phyloP scores from a whole-genome alignment of 371 early-diverging fungal genomes.

The Fennellomyces sp. region DNA sequence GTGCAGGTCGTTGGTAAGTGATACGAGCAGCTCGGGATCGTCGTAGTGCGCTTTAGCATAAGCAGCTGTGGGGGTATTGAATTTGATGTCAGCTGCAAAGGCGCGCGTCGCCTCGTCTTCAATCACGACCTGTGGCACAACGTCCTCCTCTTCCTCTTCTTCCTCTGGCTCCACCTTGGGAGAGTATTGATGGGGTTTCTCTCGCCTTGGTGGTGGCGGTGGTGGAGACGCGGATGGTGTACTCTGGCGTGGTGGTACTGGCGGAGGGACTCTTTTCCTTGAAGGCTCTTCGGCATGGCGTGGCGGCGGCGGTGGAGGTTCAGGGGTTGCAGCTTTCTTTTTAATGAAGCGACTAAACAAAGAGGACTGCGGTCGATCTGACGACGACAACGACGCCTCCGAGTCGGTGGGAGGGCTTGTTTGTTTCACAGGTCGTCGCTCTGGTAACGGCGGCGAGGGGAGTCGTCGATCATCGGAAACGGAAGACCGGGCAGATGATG shows the following conservation, averaged over 20 bases:
- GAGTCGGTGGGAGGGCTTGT: not conserved
- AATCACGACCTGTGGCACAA: constrained; percentile 18
- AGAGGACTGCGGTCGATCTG: constrained; percentile 4
- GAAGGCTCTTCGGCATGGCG: not conserved
- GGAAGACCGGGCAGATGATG: not conserved
- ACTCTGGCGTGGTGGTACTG: constrained; percentile 1
- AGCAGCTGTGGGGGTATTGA: constrained; percentile 8
- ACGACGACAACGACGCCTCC: not conserved
- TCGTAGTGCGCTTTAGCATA: constrained; percentile 2
- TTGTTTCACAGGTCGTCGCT: not conserved
- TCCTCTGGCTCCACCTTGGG: constrained; percentile 11
- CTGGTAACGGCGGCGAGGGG: not conserved
- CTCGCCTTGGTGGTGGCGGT: not conserved
- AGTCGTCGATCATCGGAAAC: not conserved
- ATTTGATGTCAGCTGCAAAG: constrained; percentile 38
- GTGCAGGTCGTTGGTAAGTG: constrained; percentile 15
- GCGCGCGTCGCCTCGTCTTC: constrained; percentile 50
- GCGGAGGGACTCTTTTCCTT: constrained; percentile 3
- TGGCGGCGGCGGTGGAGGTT: constrained; percentile 3
- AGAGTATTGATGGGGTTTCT: too few species aligned
- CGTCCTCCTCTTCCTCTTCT: constrained; percentile 23
- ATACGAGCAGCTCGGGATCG: constrained; percentile 20
- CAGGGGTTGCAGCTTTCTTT: constrained; percentile 8
- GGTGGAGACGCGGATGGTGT: not conserved
- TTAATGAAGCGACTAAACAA: constrained; percentile 19